These are phyloP conservation scores for Rutstroemia sydowiana DNA, from an alignment of 2,329 filamentous ascomycete genomes.

Conservation along the genomic window DNA sequence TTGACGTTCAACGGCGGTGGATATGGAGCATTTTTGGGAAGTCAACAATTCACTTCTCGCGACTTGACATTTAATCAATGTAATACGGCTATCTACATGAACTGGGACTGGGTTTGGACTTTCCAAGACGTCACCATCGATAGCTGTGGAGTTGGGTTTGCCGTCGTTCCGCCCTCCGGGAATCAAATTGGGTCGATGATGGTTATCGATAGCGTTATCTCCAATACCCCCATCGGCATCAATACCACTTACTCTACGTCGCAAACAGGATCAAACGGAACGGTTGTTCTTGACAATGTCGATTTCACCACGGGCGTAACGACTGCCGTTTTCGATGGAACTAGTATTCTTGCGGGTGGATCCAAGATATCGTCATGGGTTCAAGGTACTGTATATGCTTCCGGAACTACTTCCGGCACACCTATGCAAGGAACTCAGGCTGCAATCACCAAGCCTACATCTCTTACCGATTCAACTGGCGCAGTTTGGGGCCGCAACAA, in stretches of 20 bases:
- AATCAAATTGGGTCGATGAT: slow-evolving; percentile 85
- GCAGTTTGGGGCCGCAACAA: slow-evolving; percentile 77
- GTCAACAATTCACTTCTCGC: slow-evolving; percentile 80
- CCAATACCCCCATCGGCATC: slow-evolving; percentile 68
- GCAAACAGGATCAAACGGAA: slow-evolving; percentile 65
- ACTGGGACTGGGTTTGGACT: slow-evolving; percentile 87
- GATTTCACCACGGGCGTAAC: slow-evolving; percentile 64
- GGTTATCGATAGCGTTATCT: slow-evolving; percentile 72
- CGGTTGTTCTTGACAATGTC: slow-evolving; percentile 81
- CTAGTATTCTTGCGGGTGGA: slow-evolving; percentile 61
- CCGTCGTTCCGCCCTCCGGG: too few species aligned
- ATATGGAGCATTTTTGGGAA: slow-evolving; percentile 72
- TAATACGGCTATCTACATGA: slow-evolving; percentile 78
- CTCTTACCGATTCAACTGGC: slow-evolving; percentile 55
- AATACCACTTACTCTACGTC: slow-evolving; percentile 62
- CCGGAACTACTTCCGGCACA: slow-evolving; percentile 35
- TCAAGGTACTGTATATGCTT: slow-evolving; percentile 70
- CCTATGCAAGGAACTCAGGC: slow-evolving; percentile 53
- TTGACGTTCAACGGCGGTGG: slow-evolving; percentile 76
- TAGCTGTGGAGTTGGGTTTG: slow-evolving; percentile 66
- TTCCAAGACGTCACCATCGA: slow-evolving; percentile 71
- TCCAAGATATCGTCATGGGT: slow-evolving; percentile 63
- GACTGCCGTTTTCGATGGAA: slow-evolving; percentile 56
- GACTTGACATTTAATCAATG: slow-evolving; percentile 78
- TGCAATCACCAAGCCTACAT: slow-evolving; percentile 52